These are phyloP conservation scores for Spergularia bocconei DNA, from an alignment of 148 eudicot species.

Conservation along the genomic window DNA sequence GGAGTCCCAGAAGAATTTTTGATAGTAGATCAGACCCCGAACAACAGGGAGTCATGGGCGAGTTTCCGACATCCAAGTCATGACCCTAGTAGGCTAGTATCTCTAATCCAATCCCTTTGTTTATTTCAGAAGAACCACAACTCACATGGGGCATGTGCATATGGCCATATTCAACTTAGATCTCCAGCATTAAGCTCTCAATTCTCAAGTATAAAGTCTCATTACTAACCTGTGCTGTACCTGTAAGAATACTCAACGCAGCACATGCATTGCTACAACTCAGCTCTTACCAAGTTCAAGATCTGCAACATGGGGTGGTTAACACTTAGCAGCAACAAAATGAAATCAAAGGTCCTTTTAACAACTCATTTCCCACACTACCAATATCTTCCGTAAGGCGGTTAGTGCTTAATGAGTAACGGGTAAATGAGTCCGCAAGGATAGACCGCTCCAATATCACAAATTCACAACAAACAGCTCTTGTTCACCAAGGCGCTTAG, in stretches of 20 bases:
- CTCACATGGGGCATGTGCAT: conserved; percentile 25
- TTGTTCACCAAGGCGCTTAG: no score
- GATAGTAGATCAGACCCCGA: no score
- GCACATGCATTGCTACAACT: conserved; percentile 15
- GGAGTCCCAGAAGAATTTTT: no score
- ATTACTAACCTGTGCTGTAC: no score
- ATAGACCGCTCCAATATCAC: no score
- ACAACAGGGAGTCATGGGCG: no score
- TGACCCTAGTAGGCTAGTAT: neutral
- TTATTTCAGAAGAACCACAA: conserved; percentile 7
- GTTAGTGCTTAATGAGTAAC: no score
- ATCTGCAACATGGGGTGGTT: neutral
- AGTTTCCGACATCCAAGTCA: neutral
- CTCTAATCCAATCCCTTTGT: neutral
- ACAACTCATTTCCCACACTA: neutral
- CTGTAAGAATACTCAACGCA: neutral
- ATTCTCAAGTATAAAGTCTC: neutral
- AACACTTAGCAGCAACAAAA: neutral
- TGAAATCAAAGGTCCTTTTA: neutral
- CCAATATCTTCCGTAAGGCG: neutral
- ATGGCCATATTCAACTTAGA: neutral
- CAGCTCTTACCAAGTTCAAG: conserved; percentile 9
- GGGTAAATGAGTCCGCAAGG: no score
- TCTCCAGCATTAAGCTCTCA: conserved; percentile 7
- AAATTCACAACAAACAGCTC: no score